A percentile compares a stretch with the other conserved stretches of the same genome.
Evolutionary conservation across 2,329 filamentous ascomycete genomes (phyloP).

Genomic region (Alternaria hordeiaustralica): DNA sequence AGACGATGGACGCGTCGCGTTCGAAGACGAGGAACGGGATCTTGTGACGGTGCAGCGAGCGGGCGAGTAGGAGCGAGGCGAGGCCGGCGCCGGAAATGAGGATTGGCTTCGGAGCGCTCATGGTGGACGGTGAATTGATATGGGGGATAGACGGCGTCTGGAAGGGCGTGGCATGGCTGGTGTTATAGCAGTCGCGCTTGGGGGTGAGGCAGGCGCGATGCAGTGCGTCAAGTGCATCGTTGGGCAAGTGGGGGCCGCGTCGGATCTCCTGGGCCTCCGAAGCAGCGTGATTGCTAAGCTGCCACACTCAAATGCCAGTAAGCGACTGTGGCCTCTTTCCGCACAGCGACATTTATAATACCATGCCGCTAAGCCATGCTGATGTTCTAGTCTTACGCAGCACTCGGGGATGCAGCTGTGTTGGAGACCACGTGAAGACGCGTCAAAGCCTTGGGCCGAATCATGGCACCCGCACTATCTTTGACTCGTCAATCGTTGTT

Average conservation of each 20-base stretch:
- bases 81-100: slow-evolving; percentile 45
- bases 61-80: slow-evolving; percentile 41
- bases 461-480: neutral
- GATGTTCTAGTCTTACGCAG: neutral
- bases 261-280: neutral
- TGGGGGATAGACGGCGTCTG: neutral
- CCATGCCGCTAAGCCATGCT: neutral
- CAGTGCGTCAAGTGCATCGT: neutral
- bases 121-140: slow-evolving; percentile 8
- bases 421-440: neutral
- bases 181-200: slow-evolving; percentile 1
- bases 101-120: slow-evolving; percentile 49
- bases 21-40: slow-evolving; percentile 47
- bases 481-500: neutral
- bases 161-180: neutral
- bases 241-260: neutral
- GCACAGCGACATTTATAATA: neutral
- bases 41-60: slow-evolving; percentile 33
- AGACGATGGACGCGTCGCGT: slow-evolving; percentile 57
- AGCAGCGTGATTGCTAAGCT: slow-evolving; percentile 1
- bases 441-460: neutral
- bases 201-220: neutral
- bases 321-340: neutral
- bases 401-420: neutral
- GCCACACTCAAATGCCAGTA: neutral